A percentile compares a stretch with the other conserved stretches of the same genome.
Conservation (phyloP, 129 eudicot genomes). For the Centaurea solstitialis region DNA sequence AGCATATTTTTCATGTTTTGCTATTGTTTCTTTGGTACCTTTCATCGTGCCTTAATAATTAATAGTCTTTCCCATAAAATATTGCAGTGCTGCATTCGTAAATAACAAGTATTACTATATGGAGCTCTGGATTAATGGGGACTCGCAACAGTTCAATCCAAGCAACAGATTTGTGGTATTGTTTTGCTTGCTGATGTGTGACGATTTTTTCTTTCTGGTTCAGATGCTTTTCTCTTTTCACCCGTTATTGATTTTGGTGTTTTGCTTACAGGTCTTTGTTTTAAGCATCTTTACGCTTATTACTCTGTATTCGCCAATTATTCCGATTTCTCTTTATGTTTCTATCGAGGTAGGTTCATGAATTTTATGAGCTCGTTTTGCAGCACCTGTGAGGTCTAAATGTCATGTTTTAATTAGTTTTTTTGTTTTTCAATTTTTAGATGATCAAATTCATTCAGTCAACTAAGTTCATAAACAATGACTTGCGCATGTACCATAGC, state of each 20-base stretch:
- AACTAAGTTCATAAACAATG: constrained; percentile 90
- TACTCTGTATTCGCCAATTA: constrained; percentile 92
- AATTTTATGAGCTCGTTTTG: constrained; percentile 13
- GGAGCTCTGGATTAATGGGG: constrained; percentile 51
- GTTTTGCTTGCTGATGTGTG: constrained; percentile 14
- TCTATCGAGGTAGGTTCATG: constrained; percentile 77
- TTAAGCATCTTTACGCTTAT: constrained; percentile 90
- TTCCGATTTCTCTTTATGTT: constrained; percentile 98
- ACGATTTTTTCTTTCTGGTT: neutral
- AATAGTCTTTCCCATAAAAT: constrained; percentile 17
- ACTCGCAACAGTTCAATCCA: constrained; percentile 78
- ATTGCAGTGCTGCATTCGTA: constrained; percentile 81
- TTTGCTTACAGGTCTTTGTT: constrained; percentile 60
- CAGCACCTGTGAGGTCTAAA: neutral
- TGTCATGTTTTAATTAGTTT: neutral
- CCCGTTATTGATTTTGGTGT: constrained; percentile 14
- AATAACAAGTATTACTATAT: constrained; percentile 64
- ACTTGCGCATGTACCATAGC: constrained; percentile 87
- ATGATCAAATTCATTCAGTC: constrained; percentile 94
- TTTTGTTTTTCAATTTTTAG: constrained; percentile 49
- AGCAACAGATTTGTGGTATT: constrained; percentile 75
- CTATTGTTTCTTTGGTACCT: neutral
- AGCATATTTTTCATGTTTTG: constrained; percentile 8
- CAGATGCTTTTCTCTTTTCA: constrained; percentile 12
- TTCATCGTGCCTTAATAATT: constrained; percentile 8